These are phyloP conservation scores for Ophiostoma perfectum DNA, from an alignment of 2,329 filamentous ascomycete species.

Conservation along the genomic window DNA sequence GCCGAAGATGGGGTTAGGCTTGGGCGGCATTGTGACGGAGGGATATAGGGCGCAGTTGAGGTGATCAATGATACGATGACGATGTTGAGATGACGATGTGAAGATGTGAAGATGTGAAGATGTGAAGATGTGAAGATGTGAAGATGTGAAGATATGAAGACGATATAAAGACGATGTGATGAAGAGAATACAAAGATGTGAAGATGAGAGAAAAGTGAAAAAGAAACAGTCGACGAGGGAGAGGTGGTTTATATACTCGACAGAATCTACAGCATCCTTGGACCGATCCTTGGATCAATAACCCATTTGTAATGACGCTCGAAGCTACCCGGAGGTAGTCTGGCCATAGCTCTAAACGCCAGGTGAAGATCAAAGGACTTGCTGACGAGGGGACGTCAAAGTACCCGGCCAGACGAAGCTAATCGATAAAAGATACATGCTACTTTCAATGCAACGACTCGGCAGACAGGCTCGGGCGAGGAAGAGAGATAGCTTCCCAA, in stretches of 20 bases:
- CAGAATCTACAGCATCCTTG: not conserved
- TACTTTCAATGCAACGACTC: too few relatives aligned
- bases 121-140: not conserved
- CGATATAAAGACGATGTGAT: too few relatives aligned
- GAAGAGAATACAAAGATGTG: not conserved
- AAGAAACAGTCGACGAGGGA: not conserved
- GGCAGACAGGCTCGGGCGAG: too few relatives aligned
- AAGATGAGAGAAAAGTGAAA: not conserved
- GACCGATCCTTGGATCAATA: not conserved
- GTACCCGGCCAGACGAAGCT: too few relatives aligned
- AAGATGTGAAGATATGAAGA: not conserved
- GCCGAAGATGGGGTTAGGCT: slow-evolving; percentile 30
- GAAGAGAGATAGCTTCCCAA: too few relatives aligned
- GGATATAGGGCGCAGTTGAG: too few relatives aligned
- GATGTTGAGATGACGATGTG: not conserved
- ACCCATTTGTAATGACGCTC: not conserved
- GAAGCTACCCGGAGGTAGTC: too few relatives aligned
- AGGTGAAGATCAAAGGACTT: too few relatives aligned
- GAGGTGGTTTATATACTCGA: not conserved
- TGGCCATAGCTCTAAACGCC: too few relatives aligned
- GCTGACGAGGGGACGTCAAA: too few relatives aligned
- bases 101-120: not conserved
- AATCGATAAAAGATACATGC: too few relatives aligned
- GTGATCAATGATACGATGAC: too few relatives aligned
- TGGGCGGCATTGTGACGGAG: not conserved